Conservation (phyloP, 2,329 filamentous ascomycete species). For the Sclerotinia glacialis region DNA sequence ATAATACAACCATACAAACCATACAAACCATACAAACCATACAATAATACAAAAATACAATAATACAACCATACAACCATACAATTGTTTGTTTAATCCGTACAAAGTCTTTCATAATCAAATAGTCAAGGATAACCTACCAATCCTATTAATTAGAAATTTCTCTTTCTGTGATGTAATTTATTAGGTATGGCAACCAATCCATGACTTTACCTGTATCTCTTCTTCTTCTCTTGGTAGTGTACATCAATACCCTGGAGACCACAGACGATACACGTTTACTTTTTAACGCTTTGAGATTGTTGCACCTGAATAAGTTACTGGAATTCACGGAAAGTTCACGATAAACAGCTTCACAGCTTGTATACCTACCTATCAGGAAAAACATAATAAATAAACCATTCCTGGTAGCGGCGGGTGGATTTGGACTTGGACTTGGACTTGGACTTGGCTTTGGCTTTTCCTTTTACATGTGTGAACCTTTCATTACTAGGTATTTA, state of each 20-base stretch:
- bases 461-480: neutral
- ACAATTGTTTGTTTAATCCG: too few relatives aligned
- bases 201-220: neutral
- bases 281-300: neutral
- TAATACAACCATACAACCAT: too few relatives aligned
- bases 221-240: neutral
- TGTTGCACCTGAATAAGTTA: neutral
- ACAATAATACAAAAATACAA: too few relatives aligned
- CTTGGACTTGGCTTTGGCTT: neutral
- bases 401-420: slow-evolving; percentile 7
- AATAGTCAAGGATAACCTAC: slow-evolving; percentile 1
- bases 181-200: neutral
- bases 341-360: slow-evolving; percentile 9
- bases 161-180: neutral
- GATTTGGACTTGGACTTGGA: neutral
- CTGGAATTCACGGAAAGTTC: slow-evolving; percentile 1
- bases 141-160: neutral
- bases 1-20: too few relatives aligned
- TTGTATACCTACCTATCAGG: neutral
- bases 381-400: neutral
- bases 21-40: too few relatives aligned
- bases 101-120: neutral
- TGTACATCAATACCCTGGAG: neutral
- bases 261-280: neutral
- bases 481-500: neutral